phyloP scores from a whole-genome alignment of 495 filamentous ascomycete species.

The Acidiella bohemica region DNA sequence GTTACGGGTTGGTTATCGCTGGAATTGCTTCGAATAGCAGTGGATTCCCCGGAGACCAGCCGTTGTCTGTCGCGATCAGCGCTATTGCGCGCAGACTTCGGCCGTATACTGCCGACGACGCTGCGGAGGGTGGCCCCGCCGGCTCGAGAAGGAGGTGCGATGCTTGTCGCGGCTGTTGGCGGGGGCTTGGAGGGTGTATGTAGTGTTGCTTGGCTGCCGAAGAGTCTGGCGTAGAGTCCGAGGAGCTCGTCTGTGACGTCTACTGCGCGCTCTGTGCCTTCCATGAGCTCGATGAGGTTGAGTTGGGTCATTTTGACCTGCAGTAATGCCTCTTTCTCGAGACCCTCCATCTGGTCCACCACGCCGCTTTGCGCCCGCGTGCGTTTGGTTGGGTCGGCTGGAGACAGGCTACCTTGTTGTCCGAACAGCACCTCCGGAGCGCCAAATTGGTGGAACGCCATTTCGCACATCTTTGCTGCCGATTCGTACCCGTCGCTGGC shows the following conservation, averaged over 20 bases:
- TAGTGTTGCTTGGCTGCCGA: slow-evolving; percentile 39
- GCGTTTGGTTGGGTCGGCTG: not conserved
- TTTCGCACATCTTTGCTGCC: slow-evolving; percentile 69
- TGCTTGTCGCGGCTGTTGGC: slow-evolving; percentile 19
- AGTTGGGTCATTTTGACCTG: slow-evolving; percentile 93
- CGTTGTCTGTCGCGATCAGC: slow-evolving; percentile 4
- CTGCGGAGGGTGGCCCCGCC: slow-evolving; percentile 58
- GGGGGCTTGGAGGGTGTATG: slow-evolving; percentile 19
- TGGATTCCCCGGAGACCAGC: not conserved
- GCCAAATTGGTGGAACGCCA: slow-evolving; percentile 74
- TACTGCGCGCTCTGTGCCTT: slow-evolving; percentile 70
- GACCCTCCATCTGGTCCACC: slow-evolving; percentile 58
- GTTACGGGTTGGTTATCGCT: not conserved
- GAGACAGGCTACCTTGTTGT: not conserved
- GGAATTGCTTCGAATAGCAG: not conserved
- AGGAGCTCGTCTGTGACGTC: slow-evolving; percentile 73
- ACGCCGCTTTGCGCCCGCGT: slow-evolving; percentile 29
- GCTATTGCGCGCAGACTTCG: slow-evolving; percentile 28
- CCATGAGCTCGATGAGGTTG: slow-evolving; percentile 63
- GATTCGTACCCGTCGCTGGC: slow-evolving; percentile 72
- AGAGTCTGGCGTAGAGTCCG: slow-evolving; percentile 64
- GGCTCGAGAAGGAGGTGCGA: slow-evolving; percentile 47
- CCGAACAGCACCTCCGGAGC: slow-evolving; percentile 26
- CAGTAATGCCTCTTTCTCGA: slow-evolving; percentile 68
- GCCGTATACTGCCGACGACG: slow-evolving; percentile 60